Evolutionary conservation across 2,329 filamentous ascomycete species (phyloP).

Genomic region (Zymoseptoria crescenta): DNA sequence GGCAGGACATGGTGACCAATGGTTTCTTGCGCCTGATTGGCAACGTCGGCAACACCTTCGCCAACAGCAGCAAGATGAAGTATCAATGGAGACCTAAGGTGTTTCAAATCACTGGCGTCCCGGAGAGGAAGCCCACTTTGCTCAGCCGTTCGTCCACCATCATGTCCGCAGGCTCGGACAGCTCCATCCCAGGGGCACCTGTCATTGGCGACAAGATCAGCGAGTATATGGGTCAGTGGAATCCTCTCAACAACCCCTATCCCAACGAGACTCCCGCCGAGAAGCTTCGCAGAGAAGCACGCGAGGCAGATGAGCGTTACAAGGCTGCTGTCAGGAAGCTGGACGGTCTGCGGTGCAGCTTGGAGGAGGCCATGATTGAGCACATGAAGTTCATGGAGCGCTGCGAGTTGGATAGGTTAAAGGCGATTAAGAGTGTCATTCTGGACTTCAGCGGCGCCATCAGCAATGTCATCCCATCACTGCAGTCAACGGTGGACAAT

Average conservation of each 20-base stretch:
- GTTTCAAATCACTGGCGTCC: constrained; percentile 79
- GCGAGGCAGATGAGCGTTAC: constrained; percentile 88
- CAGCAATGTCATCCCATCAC: constrained; percentile 92
- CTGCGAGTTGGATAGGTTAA: constrained; percentile 89
- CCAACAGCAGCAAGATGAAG: constrained; percentile 93
- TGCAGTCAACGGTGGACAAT: constrained; percentile 93
- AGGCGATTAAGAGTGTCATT: constrained; percentile 96
- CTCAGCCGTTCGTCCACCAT: constrained; percentile 68
- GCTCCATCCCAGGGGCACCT: constrained; percentile 57
- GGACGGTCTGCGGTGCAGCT: constrained; percentile 80
- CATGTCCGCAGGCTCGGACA: constrained; percentile 39
- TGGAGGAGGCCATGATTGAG: constrained; percentile 91
- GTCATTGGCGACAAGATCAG: constrained; percentile 62
- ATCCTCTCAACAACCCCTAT: constrained; percentile 77
- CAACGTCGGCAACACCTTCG: constrained; percentile 90
- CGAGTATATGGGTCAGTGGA: constrained; percentile 89
- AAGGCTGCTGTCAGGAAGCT: constrained; percentile 78
- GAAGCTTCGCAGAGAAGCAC: constrained; percentile 77
- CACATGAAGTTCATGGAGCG: constrained; percentile 95
- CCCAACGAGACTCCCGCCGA: constrained; percentile 91
- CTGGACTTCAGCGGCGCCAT: constrained; percentile 96
- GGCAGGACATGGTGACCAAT: constrained; percentile 79
- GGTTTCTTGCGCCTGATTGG: constrained; percentile 86
- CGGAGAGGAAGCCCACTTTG: constrained; percentile 68
- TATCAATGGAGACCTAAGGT: constrained; percentile 95